phyloP scores from a whole-genome alignment of 768 basidiomycete genomes.

The Infundibulicybe gibba region DNA sequence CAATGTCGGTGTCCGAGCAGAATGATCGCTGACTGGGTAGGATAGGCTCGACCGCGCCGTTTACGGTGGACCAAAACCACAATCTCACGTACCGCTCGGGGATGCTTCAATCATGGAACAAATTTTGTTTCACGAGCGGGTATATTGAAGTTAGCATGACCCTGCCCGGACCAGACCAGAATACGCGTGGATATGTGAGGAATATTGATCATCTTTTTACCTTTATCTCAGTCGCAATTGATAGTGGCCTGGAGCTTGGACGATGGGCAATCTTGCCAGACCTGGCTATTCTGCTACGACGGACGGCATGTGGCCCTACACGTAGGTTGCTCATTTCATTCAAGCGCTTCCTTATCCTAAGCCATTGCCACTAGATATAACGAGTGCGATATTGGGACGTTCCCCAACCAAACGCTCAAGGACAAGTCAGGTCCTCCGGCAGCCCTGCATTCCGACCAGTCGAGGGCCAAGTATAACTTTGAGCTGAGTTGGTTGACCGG shows the following conservation, averaged over 20 bases:
- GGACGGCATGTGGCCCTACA: slow-evolving; percentile 84
- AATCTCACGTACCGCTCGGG: slow-evolving; percentile 62
- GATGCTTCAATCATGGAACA: slow-evolving; percentile 90
- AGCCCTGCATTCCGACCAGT: slow-evolving; percentile 49
- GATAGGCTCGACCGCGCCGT: slow-evolving; percentile 41
- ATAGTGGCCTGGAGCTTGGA: slow-evolving; percentile 87
- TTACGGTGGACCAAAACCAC: slow-evolving; percentile 48
- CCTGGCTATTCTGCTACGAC: slow-evolving; percentile 79
- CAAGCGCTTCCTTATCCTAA: background rate
- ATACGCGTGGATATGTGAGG: slow-evolving; percentile 47
- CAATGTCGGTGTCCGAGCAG: background rate
- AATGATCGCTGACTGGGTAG: background rate
- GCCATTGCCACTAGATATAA: slow-evolving; percentile 37
- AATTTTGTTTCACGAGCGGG: slow-evolving; percentile 81
- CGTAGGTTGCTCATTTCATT: slow-evolving; percentile 32
- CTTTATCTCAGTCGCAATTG: background rate
- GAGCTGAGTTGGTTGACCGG: slow-evolving; percentile 75
- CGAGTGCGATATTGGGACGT: slow-evolving; percentile 74
- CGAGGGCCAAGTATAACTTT: slow-evolving; percentile 47
- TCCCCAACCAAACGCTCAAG: slow-evolving; percentile 62
- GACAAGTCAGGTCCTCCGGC: slow-evolving; percentile 57
- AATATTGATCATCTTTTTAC: background rate
- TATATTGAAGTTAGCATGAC: slow-evolving; percentile 68
- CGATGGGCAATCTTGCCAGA: slow-evolving; percentile 83
- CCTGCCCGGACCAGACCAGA: slow-evolving; percentile 55